phyloP scores from a whole-genome alignment of 805 yeast species.

The Sungouiella blattae region DNA sequence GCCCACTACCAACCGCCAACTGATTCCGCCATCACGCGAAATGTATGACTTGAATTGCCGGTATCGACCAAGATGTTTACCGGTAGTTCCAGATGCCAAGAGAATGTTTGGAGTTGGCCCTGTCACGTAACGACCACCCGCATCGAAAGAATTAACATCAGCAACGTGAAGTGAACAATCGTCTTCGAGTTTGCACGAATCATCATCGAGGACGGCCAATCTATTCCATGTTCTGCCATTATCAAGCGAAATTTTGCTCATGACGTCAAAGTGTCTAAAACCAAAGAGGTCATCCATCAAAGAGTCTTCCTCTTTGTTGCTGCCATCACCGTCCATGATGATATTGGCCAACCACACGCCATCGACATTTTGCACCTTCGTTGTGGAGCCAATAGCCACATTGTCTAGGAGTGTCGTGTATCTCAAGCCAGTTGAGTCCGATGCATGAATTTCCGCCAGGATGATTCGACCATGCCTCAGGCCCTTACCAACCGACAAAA shows the following conservation, averaged over 20 bases:
- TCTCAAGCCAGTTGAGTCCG: constrained; percentile 57
- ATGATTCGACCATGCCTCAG: constrained; percentile 6
- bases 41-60: constrained; percentile 46
- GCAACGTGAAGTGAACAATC: constrained; percentile 49
- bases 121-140: constrained; percentile 40
- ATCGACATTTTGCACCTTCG: constrained; percentile 49
- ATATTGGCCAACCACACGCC: constrained; percentile 59
- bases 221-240: constrained; percentile 53
- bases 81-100: constrained; percentile 32
- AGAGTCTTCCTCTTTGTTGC: constrained; percentile 7
- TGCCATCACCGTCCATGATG: constrained; percentile 9
- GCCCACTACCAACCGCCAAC: constrained; percentile 59
- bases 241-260: constrained; percentile 44
- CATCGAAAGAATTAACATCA: constrained; percentile 30
- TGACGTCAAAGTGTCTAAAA: constrained; percentile 7
- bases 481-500: constrained; percentile 20
- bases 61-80: constrained; percentile 19
- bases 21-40: constrained; percentile 74
- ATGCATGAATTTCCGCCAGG: constrained; percentile 39
- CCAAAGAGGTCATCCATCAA: constrained; percentile 22
- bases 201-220: constrained; percentile 45
- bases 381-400: constrained; percentile 40
- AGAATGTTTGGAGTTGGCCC: constrained; percentile 54
- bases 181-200: constrained; percentile 38
- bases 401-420: constrained; percentile 44